Percentiles rank a stretch among this genome's conserved stretches.
Conservation (phyloP, 352 stramenopile species). For the Phytophthora sp. region DNA sequence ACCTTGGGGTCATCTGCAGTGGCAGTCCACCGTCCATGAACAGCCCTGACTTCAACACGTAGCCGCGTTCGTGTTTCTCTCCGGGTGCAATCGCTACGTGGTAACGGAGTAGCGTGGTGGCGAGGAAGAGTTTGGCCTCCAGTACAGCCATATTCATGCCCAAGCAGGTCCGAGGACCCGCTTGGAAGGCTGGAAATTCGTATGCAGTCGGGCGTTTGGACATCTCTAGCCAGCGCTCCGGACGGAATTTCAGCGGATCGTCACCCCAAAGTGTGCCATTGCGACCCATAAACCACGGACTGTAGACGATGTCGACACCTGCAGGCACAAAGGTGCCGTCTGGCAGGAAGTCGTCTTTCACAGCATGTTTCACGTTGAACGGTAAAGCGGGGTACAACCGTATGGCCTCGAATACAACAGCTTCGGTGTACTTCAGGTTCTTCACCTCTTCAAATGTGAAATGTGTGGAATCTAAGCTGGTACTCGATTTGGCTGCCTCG, state of each 20-base stretch:
- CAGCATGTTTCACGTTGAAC: conserved; percentile 72
- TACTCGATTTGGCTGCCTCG: background rate
- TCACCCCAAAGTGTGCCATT: conserved; percentile 54
- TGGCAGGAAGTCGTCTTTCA: conserved; percentile 67
- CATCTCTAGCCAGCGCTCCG: conserved; percentile 76
- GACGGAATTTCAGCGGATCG: conserved; percentile 58
- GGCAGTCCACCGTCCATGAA: conserved; percentile 63
- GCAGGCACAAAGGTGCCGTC: conserved; percentile 76
- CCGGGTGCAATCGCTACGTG: conserved; percentile 47
- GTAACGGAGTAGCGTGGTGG: conserved; percentile 51
- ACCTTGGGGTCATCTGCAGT: conserved; percentile 42
- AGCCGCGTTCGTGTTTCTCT: conserved; percentile 48
- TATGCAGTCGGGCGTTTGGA: conserved; percentile 60
- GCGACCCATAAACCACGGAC: conserved; percentile 80
- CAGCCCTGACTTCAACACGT: conserved; percentile 59
- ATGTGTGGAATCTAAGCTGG: background rate
- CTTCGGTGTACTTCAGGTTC: conserved; percentile 68
- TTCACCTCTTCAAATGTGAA: conserved; percentile 69
- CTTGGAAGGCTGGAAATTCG: conserved; percentile 79
- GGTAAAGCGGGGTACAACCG: conserved; percentile 81
- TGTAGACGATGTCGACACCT: conserved; percentile 70
- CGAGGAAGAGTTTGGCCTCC: conserved; percentile 67
- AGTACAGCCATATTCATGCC: conserved; percentile 79
- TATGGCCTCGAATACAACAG: conserved; percentile 72
- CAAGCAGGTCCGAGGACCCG: conserved; percentile 66